These are phyloP conservation scores for Olyra latifolia DNA, from an alignment of 176 grass and related monocot genomes.

Conservation along the genomic window DNA sequence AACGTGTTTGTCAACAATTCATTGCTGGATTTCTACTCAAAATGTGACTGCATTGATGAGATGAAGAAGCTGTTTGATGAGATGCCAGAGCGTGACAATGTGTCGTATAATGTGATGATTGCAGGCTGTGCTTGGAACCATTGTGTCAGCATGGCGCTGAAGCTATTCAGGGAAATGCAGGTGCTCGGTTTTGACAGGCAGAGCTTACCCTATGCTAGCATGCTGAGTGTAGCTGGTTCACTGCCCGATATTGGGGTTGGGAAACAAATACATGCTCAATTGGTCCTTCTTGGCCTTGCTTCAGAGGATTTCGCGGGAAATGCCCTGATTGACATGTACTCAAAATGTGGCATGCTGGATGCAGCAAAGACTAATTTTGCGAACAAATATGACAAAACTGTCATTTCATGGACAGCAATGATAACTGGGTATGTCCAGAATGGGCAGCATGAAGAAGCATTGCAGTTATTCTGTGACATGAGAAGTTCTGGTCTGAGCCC, in stretches of 20 bases:
- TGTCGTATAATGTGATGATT: slow-evolving; percentile 83
- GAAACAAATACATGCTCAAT: slow-evolving; percentile 78
- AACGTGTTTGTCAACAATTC: slow-evolving; percentile 80
- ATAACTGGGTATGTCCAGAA: slow-evolving; percentile 65
- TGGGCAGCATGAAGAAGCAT: slow-evolving; percentile 51
- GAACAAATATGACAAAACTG: slow-evolving; percentile 46
- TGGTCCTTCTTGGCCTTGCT: slow-evolving; percentile 46
- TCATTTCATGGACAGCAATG: slow-evolving; percentile 60
- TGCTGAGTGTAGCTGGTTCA: slow-evolving; percentile 67
- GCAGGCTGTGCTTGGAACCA: slow-evolving; percentile 60
- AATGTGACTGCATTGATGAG: slow-evolving; percentile 56
- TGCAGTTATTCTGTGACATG: slow-evolving; percentile 55
- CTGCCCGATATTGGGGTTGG: slow-evolving; percentile 58
- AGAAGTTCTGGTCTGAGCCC: slow-evolving; percentile 56
- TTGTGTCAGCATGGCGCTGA: slow-evolving; percentile 26
- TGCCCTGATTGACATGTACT: slow-evolving; percentile 73
- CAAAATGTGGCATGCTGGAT: slow-evolving; percentile 59
- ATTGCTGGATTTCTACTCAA: slow-evolving; percentile 86
- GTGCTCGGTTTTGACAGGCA: slow-evolving; percentile 44
- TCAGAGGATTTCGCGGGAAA: slow-evolving; percentile 61
- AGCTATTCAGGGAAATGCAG: slow-evolving; percentile 69
- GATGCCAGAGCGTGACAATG: slow-evolving; percentile 69
- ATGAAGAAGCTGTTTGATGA: slow-evolving; percentile 59
- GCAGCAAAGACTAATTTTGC: slow-evolving; percentile 43
- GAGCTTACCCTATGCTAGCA: slow-evolving; percentile 66